Base-by-base conservation (phyloP, 352 stramenopile species). In the Globisporangium okanoganense region DNA sequence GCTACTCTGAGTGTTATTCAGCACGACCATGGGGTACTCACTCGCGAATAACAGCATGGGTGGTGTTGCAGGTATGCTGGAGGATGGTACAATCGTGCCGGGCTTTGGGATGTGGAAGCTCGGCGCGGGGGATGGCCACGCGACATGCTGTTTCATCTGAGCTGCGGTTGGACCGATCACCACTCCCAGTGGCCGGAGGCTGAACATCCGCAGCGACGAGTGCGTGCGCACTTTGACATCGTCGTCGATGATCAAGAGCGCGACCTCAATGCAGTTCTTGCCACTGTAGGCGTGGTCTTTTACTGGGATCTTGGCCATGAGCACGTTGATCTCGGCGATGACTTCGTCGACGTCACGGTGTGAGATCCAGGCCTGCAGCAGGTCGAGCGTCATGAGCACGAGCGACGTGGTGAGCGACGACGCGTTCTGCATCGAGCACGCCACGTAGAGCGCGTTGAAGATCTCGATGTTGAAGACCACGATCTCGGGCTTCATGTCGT, bases 401-500 rank as follows among this genome's bases (percentile, higher is more conserved):
- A 62, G 14, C 7, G 49, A 64, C 16, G 59, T 69, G 2, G 44
- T 18, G 6, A 63, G 54, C 12, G 60, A 75, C 0, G 47, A 45
- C 10, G 68, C 49, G n/a, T 49, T 55, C 38, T 75, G 68, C 61
- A 75, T 65, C 40, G 57, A 75, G 27, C 24, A 59, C 6, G 50
- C 52, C 12, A 75, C 38, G 43, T 64, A 75, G 4, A 75, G 49
- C 14, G 67, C 56, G 41, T 72, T 65, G 56, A 72, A 72, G 36
- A 75, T 38, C 61, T 75, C 68, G 8, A 69, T 27, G 49, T 66
- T 72, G 45, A 71, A 62, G 47, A 72, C 63, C 25, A 70, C 54
- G 27, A 65, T 60, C 47, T 73, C 63, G 5, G 67, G 64, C 8
- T 65, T 66, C 43, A 62, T 58, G 24, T 69, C 68, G 10, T 72